Base-by-base conservation (phyloP, 192 early-diverging fungal genomes). In the Coemansia sp. region DNA sequence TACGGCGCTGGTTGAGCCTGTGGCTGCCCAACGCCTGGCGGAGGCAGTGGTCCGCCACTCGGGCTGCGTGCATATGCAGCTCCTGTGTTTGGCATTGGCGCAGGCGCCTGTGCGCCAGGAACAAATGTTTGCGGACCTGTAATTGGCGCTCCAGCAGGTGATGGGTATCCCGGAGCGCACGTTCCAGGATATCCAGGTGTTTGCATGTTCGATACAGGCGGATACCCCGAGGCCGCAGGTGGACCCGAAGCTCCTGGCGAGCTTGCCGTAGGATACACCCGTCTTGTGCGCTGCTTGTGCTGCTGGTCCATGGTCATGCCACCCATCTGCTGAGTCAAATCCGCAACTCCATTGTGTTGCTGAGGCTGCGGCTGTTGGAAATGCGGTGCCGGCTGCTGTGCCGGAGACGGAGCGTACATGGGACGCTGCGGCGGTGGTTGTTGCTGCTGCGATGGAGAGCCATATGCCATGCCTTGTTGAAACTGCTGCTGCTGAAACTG, bases 91-190 rank as follows among this genome's bases (percentile, higher is more conserved):
- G 69, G 50, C 66, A 47, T 56, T 28, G 78, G 70, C 49, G 65
- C 72, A 38, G 78, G 70, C 44, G 65, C 72, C 40, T 60, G 65
- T 4, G 66, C 71, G n/a, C 71, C 78, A 2, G 78, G 78, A 21
- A 80, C 72, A 68, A 74, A 80, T 2, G 71, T 74, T 55, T 80
- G 72, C 23, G 67, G 77, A 2, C 71, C 77, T 17, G 57, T 25
- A 36, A 69, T 38, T 2, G 77, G 67, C 11, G 76, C 70, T 3
- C 52, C 52, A 28, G 52, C 52, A 54, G 52, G 52, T 12, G 52
- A 54, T 12, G 52, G 52, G 34, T 79, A 79, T 21, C 71, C 76
- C 2, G 59, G 48, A 26, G 25, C 57, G 6, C 53, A 44, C 2
- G 69, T 55, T 10, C 66, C 59, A 22, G 69, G 68, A 44, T 67